Evolutionary conservation across 164 flowering plant species (phyloP).

Genomic region (Umbellularia californica): DNA sequence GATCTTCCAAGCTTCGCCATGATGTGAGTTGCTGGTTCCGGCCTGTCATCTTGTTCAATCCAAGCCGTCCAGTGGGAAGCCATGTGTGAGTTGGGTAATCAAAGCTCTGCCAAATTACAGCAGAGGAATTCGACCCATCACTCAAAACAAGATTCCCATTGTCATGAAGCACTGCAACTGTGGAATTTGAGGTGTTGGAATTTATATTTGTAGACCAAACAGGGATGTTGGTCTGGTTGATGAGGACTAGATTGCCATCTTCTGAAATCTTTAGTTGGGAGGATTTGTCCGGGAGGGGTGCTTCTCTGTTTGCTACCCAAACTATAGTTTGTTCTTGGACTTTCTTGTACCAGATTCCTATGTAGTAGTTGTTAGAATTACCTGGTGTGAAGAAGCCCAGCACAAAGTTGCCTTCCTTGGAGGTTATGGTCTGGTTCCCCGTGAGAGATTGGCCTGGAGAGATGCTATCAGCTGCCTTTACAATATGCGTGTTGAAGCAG

Average conservation of each 20-base stretch:
- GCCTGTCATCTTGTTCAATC: slow-evolving; percentile 9
- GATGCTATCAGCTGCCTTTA: slow-evolving; percentile 5
- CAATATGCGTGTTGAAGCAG: neutral
- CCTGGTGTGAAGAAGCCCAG: slow-evolving; percentile 18
- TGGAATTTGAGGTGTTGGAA: slow-evolving; percentile 2
- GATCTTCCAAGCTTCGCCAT: slow-evolving; percentile 18
- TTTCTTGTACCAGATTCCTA: slow-evolving; percentile 22
- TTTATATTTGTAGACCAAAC: too few relatives aligned
- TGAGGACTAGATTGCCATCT: too few relatives aligned
- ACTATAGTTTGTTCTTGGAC: slow-evolving; percentile 7
- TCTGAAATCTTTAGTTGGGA: too few relatives aligned
- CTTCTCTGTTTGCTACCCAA: slow-evolving; percentile 25
- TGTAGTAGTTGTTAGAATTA: slow-evolving; percentile 9
- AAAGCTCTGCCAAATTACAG: slow-evolving; percentile 15
- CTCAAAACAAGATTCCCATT: slow-evolving; percentile 30
- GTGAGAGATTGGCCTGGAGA: slow-evolving; percentile 15
- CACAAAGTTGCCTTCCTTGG: slow-evolving; percentile 7
- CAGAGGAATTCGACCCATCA: slow-evolving; percentile 11
- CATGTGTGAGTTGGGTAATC: slow-evolving; percentile 19
- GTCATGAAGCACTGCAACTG: slow-evolving; percentile 12
- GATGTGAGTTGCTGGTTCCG: slow-evolving; percentile 10
- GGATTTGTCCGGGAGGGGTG: neutral
- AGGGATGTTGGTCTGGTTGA: neutral
- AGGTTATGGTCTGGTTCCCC: slow-evolving; percentile 12
- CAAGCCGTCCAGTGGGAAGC: slow-evolving; percentile 14